Base-by-base conservation (phyloP, 2,329 filamentous ascomycete species). In the Aphanoascus verrucosus region DNA sequence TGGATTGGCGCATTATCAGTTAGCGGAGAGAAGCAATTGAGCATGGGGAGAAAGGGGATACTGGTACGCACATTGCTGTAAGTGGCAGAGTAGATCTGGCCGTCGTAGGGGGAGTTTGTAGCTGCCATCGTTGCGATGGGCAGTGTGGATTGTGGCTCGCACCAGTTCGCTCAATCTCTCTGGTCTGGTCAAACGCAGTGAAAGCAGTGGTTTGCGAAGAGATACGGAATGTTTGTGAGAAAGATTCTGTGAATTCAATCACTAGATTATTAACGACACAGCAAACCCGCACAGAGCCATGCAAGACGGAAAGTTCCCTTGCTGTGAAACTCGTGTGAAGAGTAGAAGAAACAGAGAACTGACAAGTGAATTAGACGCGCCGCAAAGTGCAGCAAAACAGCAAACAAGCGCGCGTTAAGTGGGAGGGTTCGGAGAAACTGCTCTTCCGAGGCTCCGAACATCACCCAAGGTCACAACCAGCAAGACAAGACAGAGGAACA, bases 11-110 rank as follows among this genome's bases (percentile, higher is more conserved):
- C 12, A 20, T n/a, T n/a, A n/a, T 40, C 28, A 46, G 44, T 19
- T 2, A 37, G 9, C 14, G 14, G 11, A 48, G 3, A 5, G 17
- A 17, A 41, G 17, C 9, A 15, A 17, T 8, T 15, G 15, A 40
- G 15, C 31, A 47, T 46, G 52, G 15, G 46, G 52, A 58, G 47
- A 15, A 45, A 11, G 40, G 37, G 37, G n/a, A 37, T 38, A 63
- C 72, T 62, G 63, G n/a, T n/a, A n/a, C n/a, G n/a, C n/a, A 79
- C 78, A 74, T 77, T 82, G 66, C 80, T 83, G 63, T 84, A 84
- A 8, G 80, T 83, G 54, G 80, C 81, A 65, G 79, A 80, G 66
- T 82, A 84, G 55, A 83, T 78, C 57, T 74, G 75, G n/a, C 15
- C 34, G n/a, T 50, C 48, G 43, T 42, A 6, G 12, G 1, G n/a